phyloP scores from a whole-genome alignment of 495 filamentous ascomycete genomes.

The Parathielavia appendiculata region DNA sequence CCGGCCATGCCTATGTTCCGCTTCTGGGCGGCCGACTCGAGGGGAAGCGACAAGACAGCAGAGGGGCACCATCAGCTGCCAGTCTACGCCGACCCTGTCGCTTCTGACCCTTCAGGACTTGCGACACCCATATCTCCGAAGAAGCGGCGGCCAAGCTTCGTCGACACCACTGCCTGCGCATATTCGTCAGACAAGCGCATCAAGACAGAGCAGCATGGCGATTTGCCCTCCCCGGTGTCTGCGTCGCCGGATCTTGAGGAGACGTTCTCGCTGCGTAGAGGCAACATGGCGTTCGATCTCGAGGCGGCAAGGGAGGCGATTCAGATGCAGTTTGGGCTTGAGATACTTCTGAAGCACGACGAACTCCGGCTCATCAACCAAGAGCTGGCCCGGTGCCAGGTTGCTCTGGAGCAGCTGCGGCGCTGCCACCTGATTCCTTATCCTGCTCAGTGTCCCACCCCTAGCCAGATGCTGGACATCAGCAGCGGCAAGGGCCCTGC shows the following conservation, averaged over 20 bases:
- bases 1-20: conserved; percentile 40
- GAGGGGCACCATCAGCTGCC: conserved; percentile 15
- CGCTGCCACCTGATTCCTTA: conserved; percentile 88
- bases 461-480: conserved; percentile 58
- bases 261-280: conserved; percentile 20
- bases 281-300: conserved; percentile 21
- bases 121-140: conserved; percentile 25
- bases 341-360: conserved; percentile 90
- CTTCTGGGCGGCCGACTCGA: conserved; percentile 47
- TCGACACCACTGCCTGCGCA: conserved; percentile 21
- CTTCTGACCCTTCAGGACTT: conserved; percentile 13
- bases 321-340: conserved; percentile 79
- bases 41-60: conserved; percentile 43
- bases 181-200: conserved; percentile 31
- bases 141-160: conserved; percentile 35
- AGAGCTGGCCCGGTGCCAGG: conserved; percentile 91
- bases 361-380: conserved; percentile 93
- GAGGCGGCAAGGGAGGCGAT: conserved; percentile 62
- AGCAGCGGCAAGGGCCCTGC: conserved; percentile 66
- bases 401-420: conserved; percentile 90
- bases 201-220: conserved; percentile 35
- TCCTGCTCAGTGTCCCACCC: conserved; percentile 57
- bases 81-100: conserved; percentile 16
- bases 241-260: conserved; percentile 24
- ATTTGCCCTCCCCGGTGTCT: conserved; percentile 31